These are phyloP conservation scores for Suhomyces anneliseae DNA, from an alignment of 1,139 yeast species.

Conservation along the genomic window DNA sequence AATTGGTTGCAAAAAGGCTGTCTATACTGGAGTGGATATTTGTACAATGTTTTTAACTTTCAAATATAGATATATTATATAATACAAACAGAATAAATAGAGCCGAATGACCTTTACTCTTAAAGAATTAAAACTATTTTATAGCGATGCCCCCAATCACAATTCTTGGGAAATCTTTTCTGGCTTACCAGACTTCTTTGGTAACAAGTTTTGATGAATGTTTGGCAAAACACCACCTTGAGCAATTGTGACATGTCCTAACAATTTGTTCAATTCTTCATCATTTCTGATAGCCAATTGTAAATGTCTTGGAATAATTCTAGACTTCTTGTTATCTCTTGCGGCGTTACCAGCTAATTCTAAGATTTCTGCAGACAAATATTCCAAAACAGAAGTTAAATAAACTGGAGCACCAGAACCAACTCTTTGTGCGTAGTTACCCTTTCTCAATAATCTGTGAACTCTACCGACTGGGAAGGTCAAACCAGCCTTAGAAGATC, in stretches of 20 bases:
- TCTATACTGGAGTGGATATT: too few species aligned
- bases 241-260: conserved; percentile 93
- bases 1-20: too few species aligned
- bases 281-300: conserved; percentile 57
- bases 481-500: conserved; percentile 56
- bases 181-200: conserved; percentile 74
- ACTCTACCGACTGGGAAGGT: conserved; percentile 59
- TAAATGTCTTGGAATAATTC: conserved; percentile 56
- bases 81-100: neutral
- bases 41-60: neutral
- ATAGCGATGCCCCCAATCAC: conserved; percentile 34
- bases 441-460: conserved; percentile 55
- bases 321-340: conserved; percentile 57
- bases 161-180: conserved; percentile 83
- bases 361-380: conserved; percentile 55
- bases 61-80: neutral
- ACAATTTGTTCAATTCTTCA: conserved; percentile 55
- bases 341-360: conserved; percentile 60
- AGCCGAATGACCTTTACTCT: neutral
- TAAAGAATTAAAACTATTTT: neutral
- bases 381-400: conserved; percentile 53
- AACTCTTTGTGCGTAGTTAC: conserved; percentile 57
- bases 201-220: conserved; percentile 93
- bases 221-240: conserved; percentile 99
- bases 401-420: conserved; percentile 58